These are phyloP conservation scores for Populus hybrid DNA, from an alignment of 441 rosid genomes.

Conservation along the genomic window DNA sequence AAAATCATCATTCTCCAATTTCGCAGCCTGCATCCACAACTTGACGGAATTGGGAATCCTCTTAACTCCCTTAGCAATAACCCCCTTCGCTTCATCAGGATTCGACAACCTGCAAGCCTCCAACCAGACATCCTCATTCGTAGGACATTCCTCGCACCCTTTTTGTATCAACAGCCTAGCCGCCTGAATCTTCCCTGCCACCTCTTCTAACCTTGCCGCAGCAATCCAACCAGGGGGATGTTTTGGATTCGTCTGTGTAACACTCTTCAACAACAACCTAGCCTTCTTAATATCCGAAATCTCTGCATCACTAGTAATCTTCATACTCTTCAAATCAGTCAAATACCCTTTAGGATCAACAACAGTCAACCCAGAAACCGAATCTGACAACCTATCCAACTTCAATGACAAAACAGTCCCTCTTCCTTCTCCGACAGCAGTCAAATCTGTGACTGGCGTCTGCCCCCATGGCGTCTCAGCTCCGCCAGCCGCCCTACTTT, in stretches of 20 bases:
- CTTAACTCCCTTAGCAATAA: conserved; percentile 81
- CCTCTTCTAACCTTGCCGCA: conserved; percentile 93
- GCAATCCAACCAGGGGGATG: conserved; percentile 98
- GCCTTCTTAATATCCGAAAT: conserved; percentile 93
- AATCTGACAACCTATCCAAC: conserved; percentile 85
- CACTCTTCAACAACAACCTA: conserved; percentile 81
- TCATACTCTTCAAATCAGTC: conserved; percentile 95
- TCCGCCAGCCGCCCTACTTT: conserved; percentile 79
- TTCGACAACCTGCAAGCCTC: conserved; percentile 88
- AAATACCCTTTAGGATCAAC: conserved; percentile 94
- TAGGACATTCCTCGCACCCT: conserved; percentile 95
- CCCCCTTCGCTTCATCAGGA: conserved; percentile 90
- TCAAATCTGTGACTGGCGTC: conserved; percentile 83
- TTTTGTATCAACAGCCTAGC: conserved; percentile 78
- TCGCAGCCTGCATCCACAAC: conserved; percentile 92
- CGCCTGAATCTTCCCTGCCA: conserved; percentile 84
- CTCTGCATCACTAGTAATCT: conserved; percentile 94
- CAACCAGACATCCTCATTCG: conserved; percentile 88
- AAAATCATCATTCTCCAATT: conserved; percentile 75
- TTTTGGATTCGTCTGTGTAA: conserved; percentile 80
- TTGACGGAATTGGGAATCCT: conserved; percentile 88
- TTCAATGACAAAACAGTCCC: conserved; percentile 88
- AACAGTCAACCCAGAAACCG: conserved; percentile 81
- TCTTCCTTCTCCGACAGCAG: conserved; percentile 94
- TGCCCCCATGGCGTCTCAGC: conserved; percentile 86